Percentiles rank a stretch among this genome's conserved stretches.
phyloP scores from a whole-genome alignment of 371 early-diverging fungal genomes.

The Mortierella sp. region DNA sequence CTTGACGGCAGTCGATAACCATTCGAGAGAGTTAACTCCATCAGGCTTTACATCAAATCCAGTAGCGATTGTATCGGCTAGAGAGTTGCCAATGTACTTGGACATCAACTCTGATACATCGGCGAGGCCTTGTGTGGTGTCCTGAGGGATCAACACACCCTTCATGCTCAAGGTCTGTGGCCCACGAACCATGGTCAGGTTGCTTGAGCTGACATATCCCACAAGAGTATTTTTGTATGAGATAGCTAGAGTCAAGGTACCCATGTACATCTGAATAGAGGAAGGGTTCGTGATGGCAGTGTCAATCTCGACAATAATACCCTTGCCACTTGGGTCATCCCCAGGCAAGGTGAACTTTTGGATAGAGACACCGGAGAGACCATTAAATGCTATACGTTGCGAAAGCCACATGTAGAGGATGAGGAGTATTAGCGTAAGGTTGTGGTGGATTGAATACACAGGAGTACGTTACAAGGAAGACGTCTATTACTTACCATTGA shows the following conservation, averaged over 20 bases:
- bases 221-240: slow-evolving; percentile 66
- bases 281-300: slow-evolving; percentile 68
- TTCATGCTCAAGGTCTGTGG: slow-evolving; percentile 64
- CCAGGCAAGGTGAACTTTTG: slow-evolving; percentile 67
- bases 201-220: slow-evolving; percentile 62
- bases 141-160: slow-evolving; percentile 64
- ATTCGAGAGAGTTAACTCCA: slow-evolving; percentile 62
- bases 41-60: slow-evolving; percentile 71
- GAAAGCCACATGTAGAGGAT: no score
- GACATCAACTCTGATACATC: slow-evolving; percentile 67
- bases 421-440: neutral
- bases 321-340: slow-evolving; percentile 65
- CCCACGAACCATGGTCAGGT: slow-evolving; percentile 62
- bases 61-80: slow-evolving; percentile 65
- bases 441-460: neutral
- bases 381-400: slow-evolving; percentile 50
- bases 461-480: neutral
- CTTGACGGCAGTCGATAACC: slow-evolving; percentile 70
- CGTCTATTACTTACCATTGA: slow-evolving; percentile 56
- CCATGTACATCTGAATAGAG: slow-evolving; percentile 70
- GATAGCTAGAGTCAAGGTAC: slow-evolving; percentile 66
- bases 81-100: slow-evolving; percentile 63
- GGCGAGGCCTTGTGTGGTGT: slow-evolving; percentile 57
- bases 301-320: slow-evolving; percentile 66
- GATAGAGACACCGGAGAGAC: slow-evolving; percentile 66